phyloP scores from a whole-genome alignment of 345 rosid genomes.

The Gossypium mustelinum region DNA sequence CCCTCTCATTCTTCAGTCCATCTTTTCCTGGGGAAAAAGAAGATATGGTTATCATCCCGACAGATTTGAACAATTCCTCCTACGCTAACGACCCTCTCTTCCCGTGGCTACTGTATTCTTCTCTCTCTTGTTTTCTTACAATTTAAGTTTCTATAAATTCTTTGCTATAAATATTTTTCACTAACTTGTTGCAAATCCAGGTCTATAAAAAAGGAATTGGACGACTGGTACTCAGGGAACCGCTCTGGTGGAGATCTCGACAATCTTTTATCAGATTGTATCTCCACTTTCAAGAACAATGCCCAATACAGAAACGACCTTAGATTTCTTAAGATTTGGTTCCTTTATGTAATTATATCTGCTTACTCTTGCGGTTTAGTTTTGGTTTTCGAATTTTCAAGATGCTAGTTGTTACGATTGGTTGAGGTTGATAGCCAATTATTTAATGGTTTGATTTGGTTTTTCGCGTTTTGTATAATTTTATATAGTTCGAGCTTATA shows the following conservation, averaged over 20 bases:
- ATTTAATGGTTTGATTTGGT: neutral
- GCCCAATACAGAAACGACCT: slow-evolving; percentile 61
- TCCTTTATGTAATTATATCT: slow-evolving; percentile 59
- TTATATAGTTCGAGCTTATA: neutral
- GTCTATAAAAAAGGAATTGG: slow-evolving; percentile 44
- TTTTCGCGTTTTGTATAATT: neutral
- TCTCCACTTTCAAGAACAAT: slow-evolving; percentile 51
- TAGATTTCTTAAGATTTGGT: slow-evolving; percentile 92
- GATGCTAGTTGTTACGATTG: neutral
- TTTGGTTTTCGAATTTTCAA: neutral
- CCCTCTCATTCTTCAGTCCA: neutral
- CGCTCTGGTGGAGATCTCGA: slow-evolving; percentile 33
- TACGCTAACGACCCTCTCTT: slow-evolving; percentile 44
- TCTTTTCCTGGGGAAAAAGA: neutral
- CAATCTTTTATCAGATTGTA: slow-evolving; percentile 46
- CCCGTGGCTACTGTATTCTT: slow-evolving; percentile 52
- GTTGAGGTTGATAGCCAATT: neutral
- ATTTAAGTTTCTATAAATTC: neutral
- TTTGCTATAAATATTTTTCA: neutral
- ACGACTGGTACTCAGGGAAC: slow-evolving; percentile 35
- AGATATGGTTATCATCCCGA: neutral
- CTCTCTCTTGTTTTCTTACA: neutral
- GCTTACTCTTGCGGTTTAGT: neutral
- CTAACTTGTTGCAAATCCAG: slow-evolving; percentile 30
- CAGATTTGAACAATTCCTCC: slow-evolving; percentile 16